Evolutionary conservation across 257 asterid genomes (phyloP), one percentile per base, ranked within the genome.

Genomic region (Solanum ahanhuiri): DNA sequence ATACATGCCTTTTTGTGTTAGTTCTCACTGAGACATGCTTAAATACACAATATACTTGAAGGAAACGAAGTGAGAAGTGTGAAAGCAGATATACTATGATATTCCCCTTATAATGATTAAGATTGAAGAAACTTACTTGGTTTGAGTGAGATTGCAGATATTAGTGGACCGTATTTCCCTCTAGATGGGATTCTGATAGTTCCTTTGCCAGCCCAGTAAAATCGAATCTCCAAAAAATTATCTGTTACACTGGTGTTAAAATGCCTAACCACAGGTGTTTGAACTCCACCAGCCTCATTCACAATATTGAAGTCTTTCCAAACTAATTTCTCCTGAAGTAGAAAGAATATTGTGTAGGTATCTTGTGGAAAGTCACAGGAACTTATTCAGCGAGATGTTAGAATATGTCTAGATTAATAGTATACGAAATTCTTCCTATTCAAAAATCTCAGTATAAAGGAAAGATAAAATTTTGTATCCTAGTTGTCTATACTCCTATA

Each of bases 131-230:
- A 86, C 96, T 92, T 88, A 96, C 99, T 88, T 69, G 98, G 94
- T 76, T 86, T 87, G 43, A 96, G 96, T 28, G 98, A 93, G 75
- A 96, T 95, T 79, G 98, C 98, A 82, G 99, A 96, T 89, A 96
- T 82, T 43, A 95, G 93, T 66, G 98, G 92, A 81, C 98, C 99
- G 86, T 96, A 96, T 85, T 91, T 91, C 85, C 99, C 98, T 89
- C 93, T 90, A 41, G 83, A 86, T 41, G 99, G 99, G 79, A 96
- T 91, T 12, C 98, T 90, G 8, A 90, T 90, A 57, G 98, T 96
- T 90, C 99, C 99, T 92, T 89, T 95, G 87, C 99, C 91, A 3
- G 95, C 93, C 97, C 97, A 96, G 87, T 93, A 92, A 89, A 96
- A 91, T 63, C 98, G 92, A 73, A 96, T 93, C 90, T 95, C 98